These are phyloP conservation scores for Tubosaeta sp. DNA, from an alignment of 768 basidiomycete species.

Conservation along the genomic window DNA sequence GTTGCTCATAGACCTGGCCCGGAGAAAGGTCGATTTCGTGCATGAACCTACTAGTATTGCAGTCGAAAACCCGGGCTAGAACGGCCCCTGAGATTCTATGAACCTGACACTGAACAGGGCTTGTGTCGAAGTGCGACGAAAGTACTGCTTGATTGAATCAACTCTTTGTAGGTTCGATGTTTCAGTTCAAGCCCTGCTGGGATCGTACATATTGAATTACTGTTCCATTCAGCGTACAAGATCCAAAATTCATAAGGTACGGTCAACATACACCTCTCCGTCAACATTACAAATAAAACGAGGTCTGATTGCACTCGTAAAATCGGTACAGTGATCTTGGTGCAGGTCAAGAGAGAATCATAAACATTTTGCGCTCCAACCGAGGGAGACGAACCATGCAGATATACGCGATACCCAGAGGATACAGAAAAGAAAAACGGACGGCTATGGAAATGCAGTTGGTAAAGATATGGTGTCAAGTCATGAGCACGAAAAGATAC, in stretches of 20 bases:
- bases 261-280: conserved; percentile 11
- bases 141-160: too few relatives aligned
- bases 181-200: too few relatives aligned
- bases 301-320: conserved; percentile 4
- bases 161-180: too few relatives aligned
- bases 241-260: background rate
- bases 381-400: conserved; percentile 13
- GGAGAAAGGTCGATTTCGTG: too few relatives aligned
- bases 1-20: too few relatives aligned
- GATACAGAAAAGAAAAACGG: conserved; percentile 11
- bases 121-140: too few relatives aligned
- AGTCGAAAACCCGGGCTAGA: too few relatives aligned
- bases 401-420: conserved; percentile 24
- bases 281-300: conserved; percentile 17
- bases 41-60: too few relatives aligned
- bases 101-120: too few relatives aligned
- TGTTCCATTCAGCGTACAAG: background rate
- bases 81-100: too few relatives aligned
- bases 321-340: conserved; percentile 6
- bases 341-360: background rate
- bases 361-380: conserved; percentile 3
- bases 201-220: background rate
- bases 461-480: conserved; percentile 7
- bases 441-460: conserved; percentile 10
- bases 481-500: conserved; percentile 14